Conservation (phyloP, 1,139 yeast species). For the Suhomyces bolitotheri region DNA sequence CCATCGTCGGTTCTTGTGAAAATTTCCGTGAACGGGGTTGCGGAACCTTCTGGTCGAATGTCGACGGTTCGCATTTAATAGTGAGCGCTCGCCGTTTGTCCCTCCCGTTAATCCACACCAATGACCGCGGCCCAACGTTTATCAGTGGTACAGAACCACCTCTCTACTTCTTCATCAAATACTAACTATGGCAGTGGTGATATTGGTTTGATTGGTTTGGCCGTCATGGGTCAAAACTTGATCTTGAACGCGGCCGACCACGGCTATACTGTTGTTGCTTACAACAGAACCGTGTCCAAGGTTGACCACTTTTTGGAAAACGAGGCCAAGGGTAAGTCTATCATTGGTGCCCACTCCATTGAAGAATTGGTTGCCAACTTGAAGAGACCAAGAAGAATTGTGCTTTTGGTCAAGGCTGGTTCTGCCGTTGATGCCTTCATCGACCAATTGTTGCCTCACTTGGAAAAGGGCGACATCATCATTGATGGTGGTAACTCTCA, state of each 20-base stretch:
- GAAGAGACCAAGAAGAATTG: conserved; percentile 96
- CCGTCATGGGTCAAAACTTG: conserved; percentile 99
- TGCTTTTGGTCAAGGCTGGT: conserved; percentile 96
- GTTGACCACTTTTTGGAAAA: conserved; percentile 90
- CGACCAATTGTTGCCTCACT: conserved; percentile 80
- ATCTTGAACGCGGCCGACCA: conserved; percentile 98
- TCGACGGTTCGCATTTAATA: neutral
- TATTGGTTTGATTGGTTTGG: conserved; percentile 98
- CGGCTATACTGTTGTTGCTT: conserved; percentile 95
- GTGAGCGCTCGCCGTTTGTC: neutral
- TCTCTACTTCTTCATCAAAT: conserved; percentile 24
- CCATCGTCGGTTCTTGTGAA: no score
- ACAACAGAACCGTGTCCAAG: conserved; percentile 95
- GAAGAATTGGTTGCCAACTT: conserved; percentile 85
- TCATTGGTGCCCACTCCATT: conserved; percentile 92
- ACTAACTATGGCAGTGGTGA: conserved; percentile 65
- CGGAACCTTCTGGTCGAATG: no score
- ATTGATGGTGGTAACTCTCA: conserved; percentile 99
- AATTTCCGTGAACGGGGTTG: no score
- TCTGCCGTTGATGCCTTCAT: conserved; percentile 90
- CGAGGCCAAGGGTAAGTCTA: conserved; percentile 92
- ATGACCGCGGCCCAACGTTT: conserved; percentile 10
- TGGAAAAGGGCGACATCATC: conserved; percentile 97
- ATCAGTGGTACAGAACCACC: conserved; percentile 16
- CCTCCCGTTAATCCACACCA: neutral